Evolutionary conservation across 805 yeast species (phyloP), one percentile per base, ranked within the genome.

Genomic region (Monosporozyma aquatica): DNA sequence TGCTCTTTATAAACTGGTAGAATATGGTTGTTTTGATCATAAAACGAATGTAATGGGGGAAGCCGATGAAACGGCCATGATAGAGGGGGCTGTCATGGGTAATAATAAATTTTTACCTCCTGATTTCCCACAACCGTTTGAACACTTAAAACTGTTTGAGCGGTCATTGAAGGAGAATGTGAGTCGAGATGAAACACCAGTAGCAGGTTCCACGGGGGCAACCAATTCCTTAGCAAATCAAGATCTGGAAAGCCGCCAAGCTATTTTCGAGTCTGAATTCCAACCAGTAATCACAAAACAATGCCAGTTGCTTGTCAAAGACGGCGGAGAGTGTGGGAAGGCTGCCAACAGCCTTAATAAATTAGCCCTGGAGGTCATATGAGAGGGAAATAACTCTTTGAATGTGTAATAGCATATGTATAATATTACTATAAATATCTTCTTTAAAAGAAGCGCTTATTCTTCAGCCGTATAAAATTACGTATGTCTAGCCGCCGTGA

Each of bases 281-380:
- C 53, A 63, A 35, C 59, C 60, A 2, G 75, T 74, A 9, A 65
- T 84, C 39, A 43, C 53, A 17, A 69, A 65, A 37, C 81, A 84
- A 28, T 65, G 81, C 18, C 65, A 62, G 1, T 66, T 66, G 30
- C 52, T 76, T 25, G 59, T 76, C 8, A 76, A 76, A 51, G 92
- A 83, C 49, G 94, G 87, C 10, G 89, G 89, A 1, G 85, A 79
- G 38, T 64, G 72, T 15, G 87, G 87, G 3, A 71, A 78, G 47
- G 71, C 58, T 11, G 70, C 75, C 6, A 66, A 63, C 43, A 53
- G 47, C 22, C 38, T 59, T 33, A 49, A 48, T n/a, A 51, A 48
- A 28, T 39, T 56, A n/a, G 36, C 56, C 3, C 2, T 32, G 13
- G 35, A 18, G n/a, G 35, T 32, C 4, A 4, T 4, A 11, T 14